A percentile compares a stretch with the other conserved stretches of the same genome.
Conservation (phyloP, 768 basidiomycete genomes). For the Epithele typhae region DNA sequence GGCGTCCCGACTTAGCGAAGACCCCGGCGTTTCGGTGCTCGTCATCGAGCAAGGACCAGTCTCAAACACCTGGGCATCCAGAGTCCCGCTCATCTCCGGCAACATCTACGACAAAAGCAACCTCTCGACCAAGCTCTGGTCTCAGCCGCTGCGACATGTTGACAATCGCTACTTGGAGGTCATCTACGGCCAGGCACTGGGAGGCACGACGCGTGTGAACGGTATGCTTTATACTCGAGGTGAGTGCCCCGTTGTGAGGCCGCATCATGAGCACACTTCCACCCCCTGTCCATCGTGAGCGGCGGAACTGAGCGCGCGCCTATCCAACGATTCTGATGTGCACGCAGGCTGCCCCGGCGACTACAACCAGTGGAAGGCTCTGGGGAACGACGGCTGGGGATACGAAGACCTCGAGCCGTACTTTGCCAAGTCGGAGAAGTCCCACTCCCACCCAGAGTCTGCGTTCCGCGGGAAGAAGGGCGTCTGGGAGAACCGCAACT, state of each 20-base stretch:
- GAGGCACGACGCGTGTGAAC: slow-evolving; percentile 45
- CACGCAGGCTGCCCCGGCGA: slow-evolving; percentile 20
- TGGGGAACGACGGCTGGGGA: slow-evolving; percentile 31
- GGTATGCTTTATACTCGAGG: slow-evolving; percentile 33
- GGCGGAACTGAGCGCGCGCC: too few species aligned
- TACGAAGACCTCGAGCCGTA: slow-evolving; percentile 32
- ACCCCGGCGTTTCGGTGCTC: slow-evolving; percentile 45
- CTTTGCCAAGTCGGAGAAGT: slow-evolving; percentile 30
- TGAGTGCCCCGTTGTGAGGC: too few species aligned
- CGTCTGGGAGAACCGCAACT: slow-evolving; percentile 11
- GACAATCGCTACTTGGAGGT: slow-evolving; percentile 4
- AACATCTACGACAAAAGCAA: slow-evolving; percentile 19
- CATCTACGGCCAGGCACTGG: slow-evolving; percentile 31
- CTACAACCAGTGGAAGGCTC: slow-evolving; percentile 27
- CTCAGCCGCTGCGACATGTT: neutral
- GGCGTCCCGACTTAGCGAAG: slow-evolving; percentile 51
- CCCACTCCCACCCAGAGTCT: neutral
- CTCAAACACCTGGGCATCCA: slow-evolving; percentile 3
- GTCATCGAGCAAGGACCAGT: slow-evolving; percentile 49
- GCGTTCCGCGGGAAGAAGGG: slow-evolving; percentile 5
- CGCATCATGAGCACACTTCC: too few species aligned
- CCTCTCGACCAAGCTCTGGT: slow-evolving; percentile 4
- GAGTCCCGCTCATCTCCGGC: slow-evolving; percentile 26
- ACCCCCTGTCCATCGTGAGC: too few species aligned
- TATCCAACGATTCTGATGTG: too few species aligned